Evolutionary conservation across 2,329 filamentous ascomycete genomes (phyloP).

Genomic region (Nemania sp.): DNA sequence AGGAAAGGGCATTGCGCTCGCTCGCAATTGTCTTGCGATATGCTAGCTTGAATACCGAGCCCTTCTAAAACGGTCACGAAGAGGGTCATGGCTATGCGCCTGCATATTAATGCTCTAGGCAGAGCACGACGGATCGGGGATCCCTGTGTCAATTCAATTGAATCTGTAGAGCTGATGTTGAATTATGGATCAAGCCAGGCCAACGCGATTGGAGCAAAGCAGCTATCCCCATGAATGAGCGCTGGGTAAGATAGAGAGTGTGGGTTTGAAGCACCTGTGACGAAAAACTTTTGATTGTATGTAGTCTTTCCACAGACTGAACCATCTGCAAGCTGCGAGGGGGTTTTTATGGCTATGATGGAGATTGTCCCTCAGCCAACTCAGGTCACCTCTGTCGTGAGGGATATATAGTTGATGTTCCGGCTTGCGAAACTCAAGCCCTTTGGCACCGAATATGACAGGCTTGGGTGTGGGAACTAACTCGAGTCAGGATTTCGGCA

Average conservation of each 20-base stretch:
- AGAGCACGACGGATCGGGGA: background rate
- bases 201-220: too few species aligned
- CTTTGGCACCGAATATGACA: conserved; percentile 29
- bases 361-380: conserved; percentile 27
- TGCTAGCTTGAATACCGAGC: conserved; percentile 37
- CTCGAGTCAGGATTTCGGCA: conserved; percentile 30
- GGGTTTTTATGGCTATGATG: too few species aligned
- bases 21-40: conserved; percentile 33
- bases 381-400: conserved; percentile 14
- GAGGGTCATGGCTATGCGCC: conserved; percentile 37
- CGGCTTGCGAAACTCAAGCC: conserved; percentile 6
- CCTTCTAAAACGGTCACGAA: conserved; percentile 44
- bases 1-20: conserved; percentile 4
- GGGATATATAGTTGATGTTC: background rate
- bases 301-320: background rate
- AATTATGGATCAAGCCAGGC: too few species aligned
- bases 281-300: background rate
- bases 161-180: too few species aligned
- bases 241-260: too few species aligned
- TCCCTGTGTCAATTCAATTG: background rate
- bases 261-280: background rate
- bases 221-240: background rate
- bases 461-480: conserved; percentile 36
- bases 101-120: conserved; percentile 3
- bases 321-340: background rate